Evolutionary conservation across 164 flowering plant species (phyloP), one percentile per base, ranked within the genome.

Genomic region (Dillenia suffruticosa): DNA sequence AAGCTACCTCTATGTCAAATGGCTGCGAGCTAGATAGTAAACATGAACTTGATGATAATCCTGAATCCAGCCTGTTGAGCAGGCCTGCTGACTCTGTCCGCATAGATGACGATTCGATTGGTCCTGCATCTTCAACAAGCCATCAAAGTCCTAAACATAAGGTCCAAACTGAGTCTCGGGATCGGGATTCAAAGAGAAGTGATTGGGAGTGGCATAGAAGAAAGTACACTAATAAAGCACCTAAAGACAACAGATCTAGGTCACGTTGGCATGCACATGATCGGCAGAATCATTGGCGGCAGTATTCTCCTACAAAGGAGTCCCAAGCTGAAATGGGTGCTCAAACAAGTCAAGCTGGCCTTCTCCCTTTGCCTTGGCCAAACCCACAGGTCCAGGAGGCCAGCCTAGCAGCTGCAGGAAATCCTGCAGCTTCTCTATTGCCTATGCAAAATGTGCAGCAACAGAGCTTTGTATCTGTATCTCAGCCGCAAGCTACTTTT

Each of bases 391-490:
- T 54, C 53, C 76, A 67, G 56, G 74, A 74, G 56, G 57, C 67
- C 43, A 64, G 62, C 51, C 73, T 51, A 57, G 63, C 56, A n/a
- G 56, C 67, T 59, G 56, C 70, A 63, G 74, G 65, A 45, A 61
- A 73, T 62, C 48, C 63, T 58, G 49, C 70, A n/a, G 63, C 61
- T 49, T 57, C 56, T 50, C 51, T 52, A 50, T 74, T 76, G 85
- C 72, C 82, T 11, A 46, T 58, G 40, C 79, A 69, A 57, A 77
- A 63, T 68, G 22, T 67, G 69, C 82, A 73, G 64, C 77, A 71
- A 15, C 85, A 67, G 62, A 70, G 46, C 63, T 22, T 62, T 65
- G 62, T 61, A 16, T 66, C 79, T 61, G 63, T 66, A 52, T 62
- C 70, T 10, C 82, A 76, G 56, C 10, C 75, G 54, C 79, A 70